phyloP scores from a whole-genome alignment of 1,284 basidiomycete species.

The Hemileia vastatrix region DNA sequence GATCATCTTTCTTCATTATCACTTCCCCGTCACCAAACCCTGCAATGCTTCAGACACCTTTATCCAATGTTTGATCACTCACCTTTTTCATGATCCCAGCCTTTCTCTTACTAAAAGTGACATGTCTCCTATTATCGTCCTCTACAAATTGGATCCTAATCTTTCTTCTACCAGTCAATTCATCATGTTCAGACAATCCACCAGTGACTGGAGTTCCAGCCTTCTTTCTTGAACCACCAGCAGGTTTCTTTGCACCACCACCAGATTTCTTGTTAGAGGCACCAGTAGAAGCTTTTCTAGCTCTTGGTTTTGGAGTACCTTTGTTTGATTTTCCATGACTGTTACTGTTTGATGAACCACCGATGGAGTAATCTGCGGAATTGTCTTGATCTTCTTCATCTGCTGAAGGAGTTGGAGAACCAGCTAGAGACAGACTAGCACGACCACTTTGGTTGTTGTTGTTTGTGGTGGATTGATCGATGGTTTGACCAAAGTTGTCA shows the following conservation, averaged over 20 bases:
- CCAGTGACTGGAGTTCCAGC: neutral
- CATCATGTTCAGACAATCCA: slow-evolving; percentile 30
- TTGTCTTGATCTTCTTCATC: neutral
- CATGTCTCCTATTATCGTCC: slow-evolving; percentile 53
- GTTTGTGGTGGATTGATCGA: too few species aligned
- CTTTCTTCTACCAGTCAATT: slow-evolving; percentile 39
- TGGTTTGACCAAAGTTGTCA: neutral
- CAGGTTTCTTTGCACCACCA: neutral
- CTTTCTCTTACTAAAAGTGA: slow-evolving; percentile 99
- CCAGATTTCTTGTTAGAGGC: neutral
- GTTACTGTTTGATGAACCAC: neutral
- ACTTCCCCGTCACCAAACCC: neutral
- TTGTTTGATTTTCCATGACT: neutral
- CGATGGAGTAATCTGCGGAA: neutral
- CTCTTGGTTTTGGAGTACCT: too few species aligned
- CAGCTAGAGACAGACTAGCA: too few species aligned
- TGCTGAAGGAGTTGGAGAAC: neutral
- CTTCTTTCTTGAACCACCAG: neutral
- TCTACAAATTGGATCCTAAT: slow-evolving; percentile 44
- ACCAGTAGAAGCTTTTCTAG: neutral
- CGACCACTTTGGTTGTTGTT: too few species aligned
- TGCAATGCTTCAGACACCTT: slow-evolving; percentile 28
- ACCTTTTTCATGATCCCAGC: slow-evolving; percentile 99
- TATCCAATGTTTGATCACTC: slow-evolving; percentile 44
- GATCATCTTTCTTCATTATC: neutral